Percentiles rank a stretch among this genome's conserved stretches.
Conservation (phyloP, 2,329 filamentous ascomycete genomes). For the Xylaria sp. region DNA sequence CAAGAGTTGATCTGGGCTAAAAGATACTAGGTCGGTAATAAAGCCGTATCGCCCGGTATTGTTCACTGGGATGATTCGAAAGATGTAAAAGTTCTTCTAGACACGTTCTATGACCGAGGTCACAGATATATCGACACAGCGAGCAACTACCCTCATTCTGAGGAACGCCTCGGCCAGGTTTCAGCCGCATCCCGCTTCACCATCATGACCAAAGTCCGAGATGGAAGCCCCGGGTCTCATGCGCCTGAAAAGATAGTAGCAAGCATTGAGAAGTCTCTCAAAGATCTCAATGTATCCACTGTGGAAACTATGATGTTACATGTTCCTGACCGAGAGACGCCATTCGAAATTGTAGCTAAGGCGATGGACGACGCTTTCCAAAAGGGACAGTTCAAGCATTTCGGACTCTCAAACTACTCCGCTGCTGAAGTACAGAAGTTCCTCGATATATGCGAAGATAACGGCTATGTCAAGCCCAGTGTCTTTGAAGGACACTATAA, state of each 20-base stretch:
- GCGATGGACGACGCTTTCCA: conserved; percentile 49
- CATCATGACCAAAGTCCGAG: conserved; percentile 46
- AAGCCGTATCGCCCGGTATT: conserved; percentile 8
- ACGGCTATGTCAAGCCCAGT: conserved; percentile 48
- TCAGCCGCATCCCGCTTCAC: conserved; percentile 39
- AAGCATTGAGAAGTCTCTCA: conserved; percentile 43
- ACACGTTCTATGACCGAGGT: conserved; percentile 24
- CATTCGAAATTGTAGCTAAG: conserved; percentile 47
- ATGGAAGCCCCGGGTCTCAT: conserved; percentile 36
- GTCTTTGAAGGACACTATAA: conserved; percentile 58
- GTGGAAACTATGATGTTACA: conserved; percentile 41
- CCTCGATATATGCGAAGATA: conserved; percentile 49
- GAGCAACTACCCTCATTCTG: conserved; percentile 43
- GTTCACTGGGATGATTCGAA: conserved; percentile 24
- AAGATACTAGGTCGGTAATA: conserved; percentile 24
- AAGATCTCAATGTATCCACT: conserved; percentile 32
- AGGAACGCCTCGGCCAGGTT: conserved; percentile 41
- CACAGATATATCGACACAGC: conserved; percentile 49
- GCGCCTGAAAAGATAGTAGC: conserved; percentile 35
- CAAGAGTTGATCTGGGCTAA: not conserved
- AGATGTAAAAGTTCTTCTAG: conserved; percentile 26
- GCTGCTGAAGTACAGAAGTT: conserved; percentile 51
- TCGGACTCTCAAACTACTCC: conserved; percentile 54
- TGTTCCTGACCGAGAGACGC: conserved; percentile 50
- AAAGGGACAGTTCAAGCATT: conserved; percentile 41